Conservation (phyloP, 1,284 basidiomycete genomes). For the Cutaneotrichosporon arboriforme region DNA sequence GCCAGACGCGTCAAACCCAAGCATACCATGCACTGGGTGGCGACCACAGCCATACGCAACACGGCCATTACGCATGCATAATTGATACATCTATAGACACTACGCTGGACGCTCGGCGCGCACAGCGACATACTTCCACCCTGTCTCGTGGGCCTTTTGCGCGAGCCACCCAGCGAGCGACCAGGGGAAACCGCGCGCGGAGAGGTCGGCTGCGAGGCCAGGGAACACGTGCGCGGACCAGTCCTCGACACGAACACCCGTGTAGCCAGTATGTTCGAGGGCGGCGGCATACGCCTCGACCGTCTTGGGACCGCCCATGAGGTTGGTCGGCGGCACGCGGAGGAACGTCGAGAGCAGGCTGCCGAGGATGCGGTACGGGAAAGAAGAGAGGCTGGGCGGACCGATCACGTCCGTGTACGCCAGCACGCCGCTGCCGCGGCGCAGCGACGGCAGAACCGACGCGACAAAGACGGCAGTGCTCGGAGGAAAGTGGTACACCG, state of each 20-base stretch:
- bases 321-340: slow-evolving; percentile 55
- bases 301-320: slow-evolving; percentile 45
- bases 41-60: no score
- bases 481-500: slow-evolving; percentile 64
- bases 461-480: slow-evolving; percentile 54
- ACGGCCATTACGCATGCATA: neutral
- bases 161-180: slow-evolving; percentile 53
- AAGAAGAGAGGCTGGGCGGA: slow-evolving; percentile 15
- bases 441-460: slow-evolving; percentile 49
- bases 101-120: slow-evolving; percentile 38
- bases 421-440: slow-evolving; percentile 53
- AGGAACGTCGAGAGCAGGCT: slow-evolving; percentile 33
- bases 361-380: slow-evolving; percentile 20
- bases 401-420: slow-evolving; percentile 61
- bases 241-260: slow-evolving; percentile 57
- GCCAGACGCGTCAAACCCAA: no score
- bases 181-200: slow-evolving; percentile 46
- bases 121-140: slow-evolving; percentile 58
- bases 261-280: slow-evolving; percentile 56
- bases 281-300: slow-evolving; percentile 51
- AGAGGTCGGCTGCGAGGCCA: slow-evolving; percentile 56
- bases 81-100: neutral
- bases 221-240: slow-evolving; percentile 60
- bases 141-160: slow-evolving; percentile 46
- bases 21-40: no score